Base-by-base conservation (phyloP, 2,329 filamentous ascomycete species). In the Colletotrichum sp. region DNA sequence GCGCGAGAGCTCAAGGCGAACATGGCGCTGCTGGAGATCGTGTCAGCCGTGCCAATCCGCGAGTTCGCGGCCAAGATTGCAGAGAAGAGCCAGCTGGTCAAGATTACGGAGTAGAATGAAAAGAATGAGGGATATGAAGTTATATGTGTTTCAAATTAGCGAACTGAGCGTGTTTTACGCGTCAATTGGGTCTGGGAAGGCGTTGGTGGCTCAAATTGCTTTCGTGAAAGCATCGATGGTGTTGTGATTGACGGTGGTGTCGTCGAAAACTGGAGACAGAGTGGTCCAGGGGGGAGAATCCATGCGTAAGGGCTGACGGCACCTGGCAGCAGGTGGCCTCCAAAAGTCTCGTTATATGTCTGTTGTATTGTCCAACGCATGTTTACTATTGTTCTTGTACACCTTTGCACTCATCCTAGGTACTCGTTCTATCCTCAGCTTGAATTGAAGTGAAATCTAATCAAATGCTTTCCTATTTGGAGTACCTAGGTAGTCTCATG, bases 11-110 rank as follows among this genome's bases (percentile, higher is more conserved):
- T 87, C 21, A 83, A 83, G 5, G 87, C 86, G 0, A 84, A 88
- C 68, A 80, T 90, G 5, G 86, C 87, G 0, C 85, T 90, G 3
- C 89, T 89, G 77, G 87, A 90, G 70, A 84, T 90, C 16, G 79
- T 89, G 69, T 85, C 86, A 49, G 85, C 87, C 66, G 82, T 78
- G 52, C 85, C 85, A 10, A 82, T 89, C 30, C 76, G 77, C 0
- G 83, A 87, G 60, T 77, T 88, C 71, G 84, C 85, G 9, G 78
- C 64, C 8, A 79, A 79, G 26, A 85, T 88, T 79, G 85, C 83
- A 2, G 78, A 81, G 28, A 83, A 80, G 75, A 83, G 68, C 44
- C 44, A 78, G n/a, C 68, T 68, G 49, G 28, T 68, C n/a, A 59
- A 68, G 24, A 28, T 66, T 5, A 44, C 32, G n/a, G 63, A 26